phyloP scores from a whole-genome alignment of 768 basidiomycete genomes.

The Pisolithus orientalis region DNA sequence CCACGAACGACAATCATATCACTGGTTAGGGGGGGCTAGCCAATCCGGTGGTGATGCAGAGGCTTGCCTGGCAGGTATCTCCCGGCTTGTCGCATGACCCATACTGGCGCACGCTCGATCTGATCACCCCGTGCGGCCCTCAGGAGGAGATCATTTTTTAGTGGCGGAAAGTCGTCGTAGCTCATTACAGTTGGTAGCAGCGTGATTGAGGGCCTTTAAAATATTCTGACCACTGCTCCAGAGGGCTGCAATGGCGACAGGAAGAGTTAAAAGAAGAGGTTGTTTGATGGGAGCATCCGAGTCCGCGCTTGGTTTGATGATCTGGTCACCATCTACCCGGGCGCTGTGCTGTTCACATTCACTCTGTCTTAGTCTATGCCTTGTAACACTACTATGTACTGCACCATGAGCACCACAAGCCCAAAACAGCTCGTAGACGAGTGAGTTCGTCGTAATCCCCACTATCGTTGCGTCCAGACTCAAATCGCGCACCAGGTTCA shows the following conservation, averaged over 20 bases:
- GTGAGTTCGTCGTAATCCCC: constrained; percentile 29
- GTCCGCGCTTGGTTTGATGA: neutral
- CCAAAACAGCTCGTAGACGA: constrained; percentile 61
- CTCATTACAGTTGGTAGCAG: constrained; percentile 23
- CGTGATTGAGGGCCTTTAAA: neutral
- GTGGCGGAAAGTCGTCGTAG: constrained; percentile 50
- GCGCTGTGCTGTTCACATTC: neutral
- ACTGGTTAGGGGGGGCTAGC: neutral
- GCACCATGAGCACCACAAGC: constrained; percentile 43
- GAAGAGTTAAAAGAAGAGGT: neutral
- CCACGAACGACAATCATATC: too few relatives aligned
- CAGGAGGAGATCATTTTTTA: constrained; percentile 83
- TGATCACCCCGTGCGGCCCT: constrained; percentile 87
- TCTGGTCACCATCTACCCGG: neutral
- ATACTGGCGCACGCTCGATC: constrained; percentile 91
- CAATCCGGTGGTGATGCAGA: neutral
- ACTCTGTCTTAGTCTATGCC: neutral
- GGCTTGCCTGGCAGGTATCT: constrained; percentile 84
- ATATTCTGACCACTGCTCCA: neutral
- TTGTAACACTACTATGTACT: neutral
- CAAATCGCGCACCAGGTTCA: constrained; percentile 47
- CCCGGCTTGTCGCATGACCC: constrained; percentile 98
- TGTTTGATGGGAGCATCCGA: neutral
- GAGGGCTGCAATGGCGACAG: neutral
- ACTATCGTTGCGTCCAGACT: neutral